phyloP scores from a whole-genome alignment of 306 rosid species.

The Astragalus membranaceus region DNA sequence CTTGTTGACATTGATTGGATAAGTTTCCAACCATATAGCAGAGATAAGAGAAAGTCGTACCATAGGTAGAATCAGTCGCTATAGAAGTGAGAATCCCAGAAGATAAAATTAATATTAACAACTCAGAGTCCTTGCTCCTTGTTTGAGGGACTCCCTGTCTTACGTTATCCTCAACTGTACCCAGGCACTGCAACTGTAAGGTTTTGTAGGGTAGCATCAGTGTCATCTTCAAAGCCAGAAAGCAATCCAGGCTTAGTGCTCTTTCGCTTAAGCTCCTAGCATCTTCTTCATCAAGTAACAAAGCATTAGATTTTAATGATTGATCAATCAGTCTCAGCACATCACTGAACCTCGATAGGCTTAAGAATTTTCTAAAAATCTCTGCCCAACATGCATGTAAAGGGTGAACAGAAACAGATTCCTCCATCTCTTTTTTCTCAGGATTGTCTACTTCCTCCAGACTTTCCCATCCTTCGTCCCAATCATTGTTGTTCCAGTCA shows the following conservation, averaged over 20 bases:
- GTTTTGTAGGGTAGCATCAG: slow-evolving; percentile 62
- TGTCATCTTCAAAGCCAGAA: slow-evolving; percentile 59
- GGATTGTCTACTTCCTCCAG: slow-evolving; percentile 63
- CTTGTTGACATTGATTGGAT: slow-evolving; percentile 49
- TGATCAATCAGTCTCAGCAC: slow-evolving; percentile 66
- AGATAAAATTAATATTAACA: slow-evolving; percentile 56
- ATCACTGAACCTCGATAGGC: slow-evolving; percentile 47
- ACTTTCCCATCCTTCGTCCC: slow-evolving; percentile 99
- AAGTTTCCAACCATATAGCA: slow-evolving; percentile 77
- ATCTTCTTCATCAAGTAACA: slow-evolving; percentile 69
- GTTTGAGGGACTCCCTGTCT: slow-evolving; percentile 52
- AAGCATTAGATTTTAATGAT: slow-evolving; percentile 41
- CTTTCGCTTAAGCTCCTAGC: slow-evolving; percentile 48
- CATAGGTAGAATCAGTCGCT: slow-evolving; percentile 41
- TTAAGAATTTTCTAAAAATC: slow-evolving; percentile 54
- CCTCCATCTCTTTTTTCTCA: slow-evolving; percentile 38
- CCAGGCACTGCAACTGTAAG: slow-evolving; percentile 55
- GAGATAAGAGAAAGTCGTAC: slow-evolving; percentile 54
- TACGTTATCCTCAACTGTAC: slow-evolving; percentile 54
- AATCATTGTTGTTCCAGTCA: slow-evolving; percentile 75
- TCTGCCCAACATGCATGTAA: slow-evolving; percentile 79
- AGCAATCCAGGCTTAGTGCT: slow-evolving; percentile 50
- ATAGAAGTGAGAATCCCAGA: slow-evolving; percentile 60
- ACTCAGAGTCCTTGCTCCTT: slow-evolving; percentile 43
- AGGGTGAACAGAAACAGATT: slow-evolving; percentile 48